Percentiles rank a stretch among this genome's conserved stretches.
Conservation (phyloP, 768 basidiomycete species). For the Xerocomellus intermedius region DNA sequence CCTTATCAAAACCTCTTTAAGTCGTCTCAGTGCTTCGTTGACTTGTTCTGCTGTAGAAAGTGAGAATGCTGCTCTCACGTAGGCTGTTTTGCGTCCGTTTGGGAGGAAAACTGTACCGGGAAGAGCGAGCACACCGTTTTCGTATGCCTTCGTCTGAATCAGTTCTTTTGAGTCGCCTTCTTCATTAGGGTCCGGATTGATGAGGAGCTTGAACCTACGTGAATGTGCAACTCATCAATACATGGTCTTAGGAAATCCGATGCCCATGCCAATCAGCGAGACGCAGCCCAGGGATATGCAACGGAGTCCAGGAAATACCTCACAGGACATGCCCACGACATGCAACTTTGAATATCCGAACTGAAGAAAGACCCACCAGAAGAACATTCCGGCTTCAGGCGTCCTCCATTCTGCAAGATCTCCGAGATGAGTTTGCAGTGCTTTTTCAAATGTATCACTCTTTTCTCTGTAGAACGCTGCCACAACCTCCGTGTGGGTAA, state of each 20-base stretch:
- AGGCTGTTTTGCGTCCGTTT: conserved; percentile 62
- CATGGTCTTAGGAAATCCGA: conserved; percentile 9
- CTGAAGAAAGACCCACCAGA: conserved; percentile 54
- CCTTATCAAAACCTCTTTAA: conserved; percentile 42
- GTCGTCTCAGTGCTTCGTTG: conserved; percentile 66
- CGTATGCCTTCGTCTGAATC: conserved; percentile 72
- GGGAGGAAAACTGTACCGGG: conserved; percentile 85
- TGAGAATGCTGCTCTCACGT: conserved; percentile 84
- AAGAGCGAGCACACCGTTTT: conserved; percentile 83
- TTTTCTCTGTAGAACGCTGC: conserved; percentile 72
- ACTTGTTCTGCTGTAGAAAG: conserved; percentile 63
- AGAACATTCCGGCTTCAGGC: conserved; percentile 86
- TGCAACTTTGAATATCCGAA: conserved; percentile 6
- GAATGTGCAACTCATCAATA: conserved; percentile 17
- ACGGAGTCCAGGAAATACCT: conserved; percentile 1
- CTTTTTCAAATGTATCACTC: conserved; percentile 74
- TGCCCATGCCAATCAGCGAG: not conserved
- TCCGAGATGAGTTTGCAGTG: conserved; percentile 72
- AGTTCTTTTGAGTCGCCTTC: conserved; percentile 70
- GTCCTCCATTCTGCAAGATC: conserved; percentile 72
- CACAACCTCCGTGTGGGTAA: conserved; percentile 63
- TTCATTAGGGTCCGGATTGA: conserved; percentile 34
- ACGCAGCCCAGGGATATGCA: not conserved
- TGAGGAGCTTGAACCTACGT: conserved; percentile 66
- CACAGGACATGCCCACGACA: conserved; percentile 3